These are phyloP conservation scores for Sclerotinia glacialis DNA, from an alignment of 2,329 filamentous ascomycete genomes.

Conservation along the genomic window DNA sequence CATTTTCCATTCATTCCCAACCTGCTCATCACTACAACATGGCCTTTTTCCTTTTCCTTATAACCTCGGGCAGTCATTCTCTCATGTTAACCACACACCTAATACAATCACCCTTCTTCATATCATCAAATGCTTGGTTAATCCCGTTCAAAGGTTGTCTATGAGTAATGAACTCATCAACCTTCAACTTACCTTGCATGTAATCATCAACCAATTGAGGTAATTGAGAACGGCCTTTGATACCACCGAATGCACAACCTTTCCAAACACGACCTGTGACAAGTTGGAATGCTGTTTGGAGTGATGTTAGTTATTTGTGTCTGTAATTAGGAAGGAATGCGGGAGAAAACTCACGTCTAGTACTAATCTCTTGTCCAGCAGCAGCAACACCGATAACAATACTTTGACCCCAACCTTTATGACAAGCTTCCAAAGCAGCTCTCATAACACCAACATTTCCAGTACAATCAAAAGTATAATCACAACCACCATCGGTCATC, in stretches of 20 bases:
- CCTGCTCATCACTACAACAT: neutral
- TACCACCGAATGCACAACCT: slow-evolving; percentile 94
- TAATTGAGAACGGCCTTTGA: slow-evolving; percentile 95
- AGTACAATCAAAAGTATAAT: slow-evolving; percentile 99
- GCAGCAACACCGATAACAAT: slow-evolving; percentile 98
- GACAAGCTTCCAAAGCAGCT: slow-evolving; percentile 91
- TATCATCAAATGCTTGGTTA: slow-evolving; percentile 85
- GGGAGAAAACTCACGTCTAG: slow-evolving; percentile 67
- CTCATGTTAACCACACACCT: slow-evolving; percentile 79
- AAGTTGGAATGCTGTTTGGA: slow-evolving; percentile 79
- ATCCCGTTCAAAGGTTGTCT: slow-evolving; percentile 78
- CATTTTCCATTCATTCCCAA: neutral
- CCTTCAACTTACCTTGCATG: slow-evolving; percentile 84
- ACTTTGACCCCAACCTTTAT: slow-evolving; percentile 98
- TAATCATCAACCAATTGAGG: slow-evolving; percentile 86
- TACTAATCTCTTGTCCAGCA: slow-evolving; percentile 92
- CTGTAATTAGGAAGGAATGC: too few relatives aligned
- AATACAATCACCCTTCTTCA: slow-evolving; percentile 97
- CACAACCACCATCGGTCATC: slow-evolving; percentile 96
- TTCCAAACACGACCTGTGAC: slow-evolving; percentile 98
- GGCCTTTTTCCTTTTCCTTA: neutral
- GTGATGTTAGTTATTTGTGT: neutral
- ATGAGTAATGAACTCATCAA: slow-evolving; percentile 99
- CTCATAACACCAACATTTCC: slow-evolving; percentile 97
- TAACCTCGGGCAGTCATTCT: slow-evolving; percentile 21